Evolutionary conservation across 2,329 filamentous ascomycete genomes (phyloP), one percentile per base, ranked within the genome.

Genomic region (Fusarium sp.): DNA sequence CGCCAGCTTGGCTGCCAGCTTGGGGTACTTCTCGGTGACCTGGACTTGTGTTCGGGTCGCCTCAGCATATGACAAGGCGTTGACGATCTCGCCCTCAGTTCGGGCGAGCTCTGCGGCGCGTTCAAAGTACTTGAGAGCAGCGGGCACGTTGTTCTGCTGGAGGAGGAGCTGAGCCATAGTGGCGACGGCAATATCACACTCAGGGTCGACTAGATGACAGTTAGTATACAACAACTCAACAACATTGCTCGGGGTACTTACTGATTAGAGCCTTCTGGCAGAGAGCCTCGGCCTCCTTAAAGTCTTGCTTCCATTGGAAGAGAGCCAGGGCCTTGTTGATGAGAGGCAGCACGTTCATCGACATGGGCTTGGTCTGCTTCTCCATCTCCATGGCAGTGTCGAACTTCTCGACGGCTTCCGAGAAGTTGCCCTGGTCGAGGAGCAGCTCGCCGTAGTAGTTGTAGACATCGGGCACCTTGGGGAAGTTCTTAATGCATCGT

Each of bases 391-490:
- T 95, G n/a, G 97, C 97, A 30, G 92, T 97, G 83, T 99, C 97
- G 80, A 99, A 99, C 86, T 98, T 98, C 86, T 98, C 94, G 73
- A 99, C 95, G 30, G 97, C 97, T 83, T 99, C 96, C 68, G 94
- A 88, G 85, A 93, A 98, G 85, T 98, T 98, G 84, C 95, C 93
- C 87, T 98, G 97, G 87, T 99, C 97, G 63, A 99, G 91, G 67
- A 99, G 89, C 66, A 99, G 90, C 87, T 99, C 97, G 80, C 97
- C 97, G 80, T 98, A 98, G 90, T 99, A 99, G 89, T 99, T 99
- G 89, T 98, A 99, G 45, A 98, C 97, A 81, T 99, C 97, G 7
- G 96, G 95, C 12, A 97, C 94, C 82, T 96, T 94, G 80, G 95
- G 94, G 81, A 99, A 99, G 86, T 98, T 98, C 92, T 98, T 99